Base-by-base conservation (phyloP, 2,329 filamentous ascomycete genomes). In the Fusarium sp. region DNA sequence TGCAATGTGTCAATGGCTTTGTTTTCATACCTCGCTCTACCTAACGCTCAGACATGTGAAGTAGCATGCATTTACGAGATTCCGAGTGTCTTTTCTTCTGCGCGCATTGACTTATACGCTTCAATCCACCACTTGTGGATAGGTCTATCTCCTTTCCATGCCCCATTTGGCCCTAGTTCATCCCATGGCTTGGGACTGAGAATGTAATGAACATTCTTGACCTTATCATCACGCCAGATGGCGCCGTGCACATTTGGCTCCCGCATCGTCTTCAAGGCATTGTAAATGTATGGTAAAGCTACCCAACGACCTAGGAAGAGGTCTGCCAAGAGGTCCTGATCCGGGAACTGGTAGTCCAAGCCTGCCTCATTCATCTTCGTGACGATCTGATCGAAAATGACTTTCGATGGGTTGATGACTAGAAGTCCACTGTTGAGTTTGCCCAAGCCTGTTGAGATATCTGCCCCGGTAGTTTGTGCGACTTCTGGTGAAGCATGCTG, bases 161-260 rank as follows among this genome's bases (percentile, higher is more conserved):
- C 28, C 2, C 63, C 69, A 15, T 72, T 19, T 8, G 15, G 0
- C 2, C 9, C 38, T 0, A 72, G 3, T n/a, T 72, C 69, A 11
- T 64, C 35, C 69, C 69, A 72, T 0, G 69, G 69, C 16, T 72
- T 72, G 0, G 69, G 68, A 2, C 69, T 64, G 3, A 72, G 7
- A 12, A 72, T 72, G 5, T 70, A 72, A 19, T 72, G 69, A 1
- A 72, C 46, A 3, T 73, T 72, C 32, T 72, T 72, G 2, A 73
- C 69, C 5, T 30, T 23, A 3, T 58, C 60, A 9, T 72, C 69
- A 2, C 65, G 21, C 69, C 69, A 72, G 1, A 72, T 61, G 0
- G 16, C 13, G 0, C 40, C 69, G 12, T 72, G 69, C 0, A 72
- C 64, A 8, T 6, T 25, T 4, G 40, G 50, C 0, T 47, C 23